A percentile compares a stretch with the other conserved stretches of the same genome.
Evolutionary conservation across 108 stramenopile species (phyloP).

Genomic region (Schizochytrium sp.): DNA sequence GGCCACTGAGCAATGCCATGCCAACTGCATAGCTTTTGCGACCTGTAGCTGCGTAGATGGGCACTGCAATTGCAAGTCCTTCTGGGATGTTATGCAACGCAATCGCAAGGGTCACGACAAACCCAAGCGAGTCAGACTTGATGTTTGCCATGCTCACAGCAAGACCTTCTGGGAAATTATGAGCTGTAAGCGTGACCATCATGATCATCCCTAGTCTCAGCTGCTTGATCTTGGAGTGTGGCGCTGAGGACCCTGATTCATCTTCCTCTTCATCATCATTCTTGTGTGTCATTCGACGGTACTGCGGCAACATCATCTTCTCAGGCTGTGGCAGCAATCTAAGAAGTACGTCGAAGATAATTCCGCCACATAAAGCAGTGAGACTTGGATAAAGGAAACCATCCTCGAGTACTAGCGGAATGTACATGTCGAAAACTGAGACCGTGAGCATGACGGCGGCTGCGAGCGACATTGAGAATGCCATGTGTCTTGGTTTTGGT

Average conservation of each 20-base stretch:
- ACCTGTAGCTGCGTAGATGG: slow-evolving; percentile 88
- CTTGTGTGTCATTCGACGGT: slow-evolving; percentile 18
- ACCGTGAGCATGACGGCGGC: slow-evolving; percentile 52
- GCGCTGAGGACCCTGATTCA: not conserved
- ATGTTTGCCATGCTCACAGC: slow-evolving; percentile 45
- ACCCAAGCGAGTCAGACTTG: slow-evolving; percentile 68
- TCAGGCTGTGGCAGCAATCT: slow-evolving; percentile 42
- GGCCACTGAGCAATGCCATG: slow-evolving; percentile 82
- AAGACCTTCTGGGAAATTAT: slow-evolving; percentile 65
- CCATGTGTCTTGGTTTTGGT: slow-evolving; percentile 54
- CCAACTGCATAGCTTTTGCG: slow-evolving; percentile 83
- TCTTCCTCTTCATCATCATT: slow-evolving; percentile 23
- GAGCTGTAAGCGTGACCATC: slow-evolving; percentile 58
- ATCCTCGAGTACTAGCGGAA: slow-evolving; percentile 56
- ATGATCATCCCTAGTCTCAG: slow-evolving; percentile 53
- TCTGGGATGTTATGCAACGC: slow-evolving; percentile 92
- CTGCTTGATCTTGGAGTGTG: not conserved
- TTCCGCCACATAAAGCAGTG: not conserved
- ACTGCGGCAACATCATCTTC: slow-evolving; percentile 50
- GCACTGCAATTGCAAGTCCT: slow-evolving; percentile 87
- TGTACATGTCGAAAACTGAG: slow-evolving; percentile 54
- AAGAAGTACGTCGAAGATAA: slow-evolving; percentile 41
- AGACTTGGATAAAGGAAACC: slow-evolving; percentile 14
- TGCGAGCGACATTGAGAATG: slow-evolving; percentile 52
- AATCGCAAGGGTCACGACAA: slow-evolving; percentile 84